Base-by-base conservation (phyloP, 495 filamentous ascomycete genomes). In the Tuber umbilicatum region DNA sequence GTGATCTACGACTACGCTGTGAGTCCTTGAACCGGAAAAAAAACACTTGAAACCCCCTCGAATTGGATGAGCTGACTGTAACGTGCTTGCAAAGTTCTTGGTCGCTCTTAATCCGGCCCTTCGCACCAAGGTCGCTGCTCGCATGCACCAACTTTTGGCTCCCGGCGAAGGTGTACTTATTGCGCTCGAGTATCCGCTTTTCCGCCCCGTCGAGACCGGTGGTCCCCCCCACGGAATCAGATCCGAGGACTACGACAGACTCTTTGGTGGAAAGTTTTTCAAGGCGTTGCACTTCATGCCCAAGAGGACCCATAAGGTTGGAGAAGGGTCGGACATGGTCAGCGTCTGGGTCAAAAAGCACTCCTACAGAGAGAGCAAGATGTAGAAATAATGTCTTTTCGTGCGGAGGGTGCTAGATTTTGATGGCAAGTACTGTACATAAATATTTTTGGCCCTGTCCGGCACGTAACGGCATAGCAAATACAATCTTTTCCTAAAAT, bases 1-100 rank as follows among this genome's bases (percentile, higher is more conserved):
- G 78, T 96, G 35, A 89, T 94, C 43, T 95, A 93, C 84, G 92
- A 95, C 81, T 93, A 94, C 80, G 93, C 91, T 43, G 92, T 93
- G 85, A 77, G 89, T 81, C 64, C n/a, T 43, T 64, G 21, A 69
- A 2, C 31, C 14, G 12, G 42, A 4, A 17, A 43, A 27, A 17
- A 3, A 17, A 27, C 68, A 19, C 21, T 19, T 5, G 68, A 39
- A 70, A 7, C n/a, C 2, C 1, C 5, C 14, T n/a, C 7, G 7
- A 31, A 31, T 39, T 19, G 6, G 10, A 31, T 60, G 10, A 38
- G 16, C 12, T 21, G 17, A 39, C 41, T 42, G n/a, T n/a, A 17
- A 70, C 69, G 4, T 0, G 14, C 16, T 12, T 40, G 73, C 23
- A 37, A 9, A 85, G 84, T 86, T 86, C 45, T 77, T 86, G 19